Percentiles rank a stretch among this genome's conserved stretches.
These are phyloP conservation scores for Xerocomellus intermedius DNA, from an alignment of 768 basidiomycete species.

Conservation along the genomic window DNA sequence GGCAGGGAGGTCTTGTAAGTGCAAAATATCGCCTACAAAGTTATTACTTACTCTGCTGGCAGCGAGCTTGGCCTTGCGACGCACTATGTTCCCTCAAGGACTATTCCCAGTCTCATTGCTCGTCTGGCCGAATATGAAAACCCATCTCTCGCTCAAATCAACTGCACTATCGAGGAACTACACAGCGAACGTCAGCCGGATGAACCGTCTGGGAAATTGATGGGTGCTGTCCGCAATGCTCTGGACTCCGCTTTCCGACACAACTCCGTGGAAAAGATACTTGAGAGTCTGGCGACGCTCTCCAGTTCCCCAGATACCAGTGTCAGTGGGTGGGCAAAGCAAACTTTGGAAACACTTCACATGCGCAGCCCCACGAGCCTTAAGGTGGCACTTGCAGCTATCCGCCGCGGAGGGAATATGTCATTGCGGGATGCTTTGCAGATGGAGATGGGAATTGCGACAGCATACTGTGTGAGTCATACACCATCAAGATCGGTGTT, in stretches of 20 bases:
- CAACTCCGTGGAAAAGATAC: conserved; percentile 67
- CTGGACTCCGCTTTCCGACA: conserved; percentile 79
- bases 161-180: conserved; percentile 68
- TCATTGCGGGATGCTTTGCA: conserved; percentile 64
- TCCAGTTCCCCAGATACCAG: conserved; percentile 40
- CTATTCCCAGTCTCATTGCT: conserved; percentile 68
- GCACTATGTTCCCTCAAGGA: conserved; percentile 81
- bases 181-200: conserved; percentile 55
- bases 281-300: conserved; percentile 49
- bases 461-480: conserved; percentile 81
- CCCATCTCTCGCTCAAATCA: conserved; percentile 47
- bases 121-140: conserved; percentile 51
- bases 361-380: conserved; percentile 88
- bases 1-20: conserved; percentile 89
- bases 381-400: conserved; percentile 81
- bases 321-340: conserved; percentile 70
- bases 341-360: conserved; percentile 61
- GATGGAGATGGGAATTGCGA: conserved; percentile 87
- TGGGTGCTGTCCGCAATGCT: conserved; percentile 66
- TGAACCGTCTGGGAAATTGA: conserved; percentile 52
- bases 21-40: neutral
- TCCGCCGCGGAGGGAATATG: conserved; percentile 66
- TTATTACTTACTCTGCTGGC: conserved; percentile 14
- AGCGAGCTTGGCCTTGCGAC: conserved; percentile 94
- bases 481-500: conserved; percentile 7